Evolutionary conservation across 177 flowering plant genomes (phyloP).

Genomic region (Telopea speciosissima): DNA sequence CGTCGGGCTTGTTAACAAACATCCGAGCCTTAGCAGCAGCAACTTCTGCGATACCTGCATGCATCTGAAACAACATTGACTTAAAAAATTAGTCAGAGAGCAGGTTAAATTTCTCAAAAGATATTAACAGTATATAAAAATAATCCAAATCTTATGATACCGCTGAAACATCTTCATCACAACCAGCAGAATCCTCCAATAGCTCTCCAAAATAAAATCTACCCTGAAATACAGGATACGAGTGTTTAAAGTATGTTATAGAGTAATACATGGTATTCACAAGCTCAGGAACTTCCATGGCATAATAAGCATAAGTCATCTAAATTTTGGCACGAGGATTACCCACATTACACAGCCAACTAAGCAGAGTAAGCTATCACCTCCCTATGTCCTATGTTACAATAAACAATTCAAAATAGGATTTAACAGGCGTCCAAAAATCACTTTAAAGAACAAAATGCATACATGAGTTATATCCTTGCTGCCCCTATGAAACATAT

Average conservation of each 20-base stretch:
- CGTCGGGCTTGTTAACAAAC: slow-evolving; percentile 97
- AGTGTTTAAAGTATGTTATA: neutral
- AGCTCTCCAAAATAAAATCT: slow-evolving; percentile 90
- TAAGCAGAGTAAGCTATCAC: neutral
- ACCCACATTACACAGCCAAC: neutral
- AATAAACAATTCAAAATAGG: too few species aligned
- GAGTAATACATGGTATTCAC: neutral
- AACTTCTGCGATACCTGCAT: slow-evolving; percentile 90
- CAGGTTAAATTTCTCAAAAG: neutral
- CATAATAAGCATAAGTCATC: neutral
- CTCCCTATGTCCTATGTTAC: neutral
- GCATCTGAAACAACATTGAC: slow-evolving; percentile 51
- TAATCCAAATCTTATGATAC: slow-evolving; percentile 29
- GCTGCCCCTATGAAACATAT: too few species aligned
- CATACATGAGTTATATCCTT: too few species aligned
- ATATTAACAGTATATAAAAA: slow-evolving; percentile 1
- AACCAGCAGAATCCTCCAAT: slow-evolving; percentile 51
- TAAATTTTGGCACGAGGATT: neutral
- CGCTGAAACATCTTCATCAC: slow-evolving; percentile 59
- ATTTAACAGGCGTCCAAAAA: too few species aligned
- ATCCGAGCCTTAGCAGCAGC: slow-evolving; percentile 98
- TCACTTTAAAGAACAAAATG: too few species aligned
- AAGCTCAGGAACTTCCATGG: neutral
- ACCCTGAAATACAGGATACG: slow-evolving; percentile 48
- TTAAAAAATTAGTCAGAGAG: neutral